phyloP scores from a whole-genome alignment of 768 basidiomycete species.

The Coprinellus micaceus region DNA sequence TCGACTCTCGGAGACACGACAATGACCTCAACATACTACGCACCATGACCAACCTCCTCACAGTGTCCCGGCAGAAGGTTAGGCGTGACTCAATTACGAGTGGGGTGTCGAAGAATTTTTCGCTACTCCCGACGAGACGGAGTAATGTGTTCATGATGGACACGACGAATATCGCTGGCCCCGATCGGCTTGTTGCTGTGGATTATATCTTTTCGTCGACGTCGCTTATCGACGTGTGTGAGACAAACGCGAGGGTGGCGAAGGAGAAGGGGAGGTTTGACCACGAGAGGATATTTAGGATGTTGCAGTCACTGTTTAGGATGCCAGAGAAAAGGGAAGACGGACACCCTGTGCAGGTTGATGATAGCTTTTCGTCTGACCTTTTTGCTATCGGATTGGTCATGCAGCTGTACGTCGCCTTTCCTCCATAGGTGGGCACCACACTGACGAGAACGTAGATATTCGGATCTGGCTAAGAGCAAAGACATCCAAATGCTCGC shows the following conservation, averaged over 20 bases:
- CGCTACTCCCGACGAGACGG: conserved; percentile 42
- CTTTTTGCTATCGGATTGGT: conserved; percentile 37
- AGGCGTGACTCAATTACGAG: conserved; percentile 36
- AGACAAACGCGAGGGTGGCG: conserved; percentile 59
- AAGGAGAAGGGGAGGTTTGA: conserved; percentile 55
- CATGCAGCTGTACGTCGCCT: conserved; percentile 43
- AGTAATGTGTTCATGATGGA: conserved; percentile 59
- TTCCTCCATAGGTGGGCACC: neutral
- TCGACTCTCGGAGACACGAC: conserved; percentile 41
- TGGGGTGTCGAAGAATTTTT: conserved; percentile 41
- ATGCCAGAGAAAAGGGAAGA: conserved; percentile 16
- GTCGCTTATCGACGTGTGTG: conserved; percentile 46
- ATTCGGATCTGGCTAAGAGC: conserved; percentile 36
- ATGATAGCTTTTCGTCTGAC: conserved; percentile 26
- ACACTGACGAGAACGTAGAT: conserved; percentile 25
- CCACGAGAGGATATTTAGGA: conserved; percentile 67
- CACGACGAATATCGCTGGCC: conserved; percentile 46
- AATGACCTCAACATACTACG: conserved; percentile 60
- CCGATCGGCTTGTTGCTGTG: conserved; percentile 55
- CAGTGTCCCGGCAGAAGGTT: conserved; percentile 48
- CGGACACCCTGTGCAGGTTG: conserved; percentile 4
- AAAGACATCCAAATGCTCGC: conserved; percentile 82
- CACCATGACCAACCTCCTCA: conserved; percentile 74
- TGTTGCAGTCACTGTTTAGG: conserved; percentile 47
- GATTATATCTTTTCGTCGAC: conserved; percentile 53